Evolutionary conservation across 208 protist species (phyloP).

Genomic region (Wallacemonas rigidus): DNA sequence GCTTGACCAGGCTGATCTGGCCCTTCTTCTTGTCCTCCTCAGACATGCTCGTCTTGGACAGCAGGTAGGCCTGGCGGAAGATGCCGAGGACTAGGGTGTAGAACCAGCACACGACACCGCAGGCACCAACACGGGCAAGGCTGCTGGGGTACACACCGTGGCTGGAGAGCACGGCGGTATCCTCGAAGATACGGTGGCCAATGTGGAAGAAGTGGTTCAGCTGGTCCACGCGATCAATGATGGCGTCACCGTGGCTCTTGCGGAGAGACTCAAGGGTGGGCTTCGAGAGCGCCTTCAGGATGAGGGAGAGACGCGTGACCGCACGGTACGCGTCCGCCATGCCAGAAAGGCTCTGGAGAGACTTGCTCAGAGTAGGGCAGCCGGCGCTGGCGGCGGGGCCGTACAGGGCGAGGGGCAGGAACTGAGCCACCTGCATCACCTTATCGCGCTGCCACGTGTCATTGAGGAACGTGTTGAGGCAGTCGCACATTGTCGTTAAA

Average conservation of each 20-base stretch:
- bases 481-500: slow-evolving; percentile 43
- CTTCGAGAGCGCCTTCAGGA: slow-evolving; percentile 70
- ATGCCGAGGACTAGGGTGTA: slow-evolving; percentile 77
- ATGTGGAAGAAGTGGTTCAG: slow-evolving; percentile 83
- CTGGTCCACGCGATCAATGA: slow-evolving; percentile 67
- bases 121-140: slow-evolving; percentile 65
- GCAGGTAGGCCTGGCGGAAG: slow-evolving; percentile 67
- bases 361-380: slow-evolving; percentile 60
- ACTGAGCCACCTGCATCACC: slow-evolving; percentile 90
- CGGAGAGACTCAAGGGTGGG: slow-evolving; percentile 53
- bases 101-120: slow-evolving; percentile 87
- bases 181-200: slow-evolving; percentile 83
- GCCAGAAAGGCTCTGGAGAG: slow-evolving; percentile 62
- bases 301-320: slow-evolving; percentile 83
- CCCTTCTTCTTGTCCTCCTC: slow-evolving; percentile 73
- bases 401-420: slow-evolving; percentile 74
- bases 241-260: slow-evolving; percentile 57
- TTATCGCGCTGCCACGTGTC: slow-evolving; percentile 85
- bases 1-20: slow-evolving; percentile 79
- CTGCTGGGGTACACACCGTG: slow-evolving; percentile 58
- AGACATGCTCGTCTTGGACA: slow-evolving; percentile 66
- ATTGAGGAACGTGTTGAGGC: slow-evolving; percentile 58
- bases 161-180: slow-evolving; percentile 73
- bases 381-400: slow-evolving; percentile 57
- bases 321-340: slow-evolving; percentile 88